Evolutionary conservation across 768 basidiomycete species (phyloP).

Genomic region (Rickenella mellea): DNA sequence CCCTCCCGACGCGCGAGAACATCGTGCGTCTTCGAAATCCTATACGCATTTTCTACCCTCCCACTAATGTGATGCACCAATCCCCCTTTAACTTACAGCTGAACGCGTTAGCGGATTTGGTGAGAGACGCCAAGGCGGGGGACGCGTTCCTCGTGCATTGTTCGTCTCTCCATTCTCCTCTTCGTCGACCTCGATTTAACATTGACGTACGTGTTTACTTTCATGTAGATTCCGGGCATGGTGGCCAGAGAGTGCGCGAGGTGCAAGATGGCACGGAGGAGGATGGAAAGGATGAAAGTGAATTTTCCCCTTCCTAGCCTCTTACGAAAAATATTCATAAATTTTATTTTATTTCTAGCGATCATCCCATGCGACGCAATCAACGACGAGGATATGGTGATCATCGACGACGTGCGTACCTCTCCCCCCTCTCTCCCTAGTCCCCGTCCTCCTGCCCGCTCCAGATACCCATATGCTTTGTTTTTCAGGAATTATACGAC

Average conservation of each 20-base stretch:
- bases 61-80: too few species aligned
- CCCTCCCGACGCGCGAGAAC: constrained; percentile 30
- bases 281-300: constrained; percentile 47
- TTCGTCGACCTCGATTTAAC: not conserved
- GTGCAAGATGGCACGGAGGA: constrained; percentile 34
- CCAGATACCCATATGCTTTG: too few species aligned
- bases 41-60: too few species aligned
- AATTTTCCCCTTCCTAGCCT: too few species aligned
- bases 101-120: constrained; percentile 32
- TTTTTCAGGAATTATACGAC: too few species aligned
- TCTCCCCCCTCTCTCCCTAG: too few species aligned
- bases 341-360: too few species aligned
- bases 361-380: too few species aligned
- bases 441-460: too few species aligned
- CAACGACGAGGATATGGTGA: too few species aligned
- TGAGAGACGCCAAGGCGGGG: constrained; percentile 31
- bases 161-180: constrained; percentile 19
- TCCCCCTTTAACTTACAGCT: constrained; percentile 29
- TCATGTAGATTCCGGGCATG: constrained; percentile 44
- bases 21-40: constrained; percentile 40
- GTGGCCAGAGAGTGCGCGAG: constrained; percentile 31
- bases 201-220: not conserved
- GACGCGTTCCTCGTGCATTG: constrained; percentile 54
- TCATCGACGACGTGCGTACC: too few species aligned
- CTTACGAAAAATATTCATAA: too few species aligned